Conservation (phyloP, 768 basidiomycete species). For the Leucocoprinus birnbaumii region DNA sequence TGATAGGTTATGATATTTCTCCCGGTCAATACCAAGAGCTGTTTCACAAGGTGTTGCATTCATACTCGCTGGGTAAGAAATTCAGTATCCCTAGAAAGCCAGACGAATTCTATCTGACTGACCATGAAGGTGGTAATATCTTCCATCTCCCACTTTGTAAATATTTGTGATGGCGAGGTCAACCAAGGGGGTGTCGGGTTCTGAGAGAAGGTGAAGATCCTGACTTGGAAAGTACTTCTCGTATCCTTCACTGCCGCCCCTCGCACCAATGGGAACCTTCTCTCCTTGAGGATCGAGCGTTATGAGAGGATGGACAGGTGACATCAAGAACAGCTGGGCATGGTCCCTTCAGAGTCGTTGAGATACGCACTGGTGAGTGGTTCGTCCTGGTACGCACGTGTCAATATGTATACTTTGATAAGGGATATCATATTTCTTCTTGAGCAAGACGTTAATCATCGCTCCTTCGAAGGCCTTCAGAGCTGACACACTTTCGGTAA, state of each 20-base stretch:
- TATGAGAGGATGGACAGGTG: conserved; percentile 2
- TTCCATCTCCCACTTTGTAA: conserved; percentile 22
- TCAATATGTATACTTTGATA: conserved; percentile 22
- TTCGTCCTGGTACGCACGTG: too few species aligned
- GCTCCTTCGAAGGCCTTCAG: conserved; percentile 25
- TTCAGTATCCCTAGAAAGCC: too few species aligned
- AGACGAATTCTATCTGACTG: too few species aligned
- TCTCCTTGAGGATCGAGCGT: conserved; percentile 15
- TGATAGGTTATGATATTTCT: not conserved
- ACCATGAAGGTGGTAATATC: conserved; percentile 25
- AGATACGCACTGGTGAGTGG: too few species aligned
- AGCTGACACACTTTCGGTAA: conserved; percentile 24
- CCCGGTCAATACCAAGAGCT: conserved; percentile 8
- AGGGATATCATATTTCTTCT: conserved; percentile 18
- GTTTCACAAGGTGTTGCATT: conserved; percentile 10
- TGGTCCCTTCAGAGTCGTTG: conserved; percentile 17
- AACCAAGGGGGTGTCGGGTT: not conserved
- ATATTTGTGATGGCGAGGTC: conserved; percentile 19
- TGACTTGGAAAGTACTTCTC: conserved; percentile 17
- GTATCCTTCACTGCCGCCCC: not conserved
- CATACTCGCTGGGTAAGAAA: conserved; percentile 14
- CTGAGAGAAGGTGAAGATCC: conserved; percentile 11
- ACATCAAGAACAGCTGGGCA: conserved; percentile 19
- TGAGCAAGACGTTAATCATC: conserved; percentile 22
- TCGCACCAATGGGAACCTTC: conserved; percentile 8